Evolutionary conservation across 2,329 filamentous ascomycete genomes (phyloP), one percentile per base, ranked within the genome.

Genomic region (Seiridium cupressi): DNA sequence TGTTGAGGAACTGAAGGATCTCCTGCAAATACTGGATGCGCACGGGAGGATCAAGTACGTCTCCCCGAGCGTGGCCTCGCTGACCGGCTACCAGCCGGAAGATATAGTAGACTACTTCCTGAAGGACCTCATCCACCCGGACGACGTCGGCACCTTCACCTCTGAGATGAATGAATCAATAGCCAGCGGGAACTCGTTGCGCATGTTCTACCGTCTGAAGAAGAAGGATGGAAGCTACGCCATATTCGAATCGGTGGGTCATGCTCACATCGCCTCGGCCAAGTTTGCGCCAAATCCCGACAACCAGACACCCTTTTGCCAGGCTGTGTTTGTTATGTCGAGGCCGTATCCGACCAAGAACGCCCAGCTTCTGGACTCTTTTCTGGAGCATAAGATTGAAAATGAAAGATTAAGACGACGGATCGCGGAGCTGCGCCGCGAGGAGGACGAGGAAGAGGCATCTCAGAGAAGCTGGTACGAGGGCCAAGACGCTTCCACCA

Each of bases 361-460:
- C 70, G 89, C 92, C 1, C 86, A 85, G 3, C 81, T 97, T 9
- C 81, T 97, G 26, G 93, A 98, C 76, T 96, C 93, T 0, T 97
- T 97, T 69, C 81, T 98, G 35, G 94, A 98, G 73, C 93, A 97
- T 78, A 97, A 97, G 76, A 94, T 97, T 58, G 94, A 97, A 74
- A 97, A 97, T 69, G 93, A 97, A 77, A 86, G 93, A 4, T 76
- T 98, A 54, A 88, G 87, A 69, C 90, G 92, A 67, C 87, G 92
- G 48, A 96, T 98, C 63, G 88, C 89, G 18, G 92, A 96, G 75
- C 80, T 97, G 58, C 91, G 91, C 66, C 84, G 85, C 62, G 94
- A 97, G 74, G 94, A 97, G 73, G 87, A 89, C 60, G 91, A 93
- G 58, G 93, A 96, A 62, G 89, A 90, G 61, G 84, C 87, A 60